Conservation (phyloP, 805 yeast species). For the Diddensiella transvaalensis region DNA sequence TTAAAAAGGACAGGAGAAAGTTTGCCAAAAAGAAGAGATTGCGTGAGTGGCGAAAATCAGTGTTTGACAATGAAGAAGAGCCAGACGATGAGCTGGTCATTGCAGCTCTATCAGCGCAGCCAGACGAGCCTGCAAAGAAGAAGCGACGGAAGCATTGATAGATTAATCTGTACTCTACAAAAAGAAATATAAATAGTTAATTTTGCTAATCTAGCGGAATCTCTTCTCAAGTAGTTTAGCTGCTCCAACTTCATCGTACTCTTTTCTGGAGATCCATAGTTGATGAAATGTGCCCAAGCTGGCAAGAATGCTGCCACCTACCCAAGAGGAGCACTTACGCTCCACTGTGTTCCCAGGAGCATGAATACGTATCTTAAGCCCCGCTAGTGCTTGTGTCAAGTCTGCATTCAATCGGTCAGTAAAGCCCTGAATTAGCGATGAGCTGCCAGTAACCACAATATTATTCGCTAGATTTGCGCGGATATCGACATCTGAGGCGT, state of each 20-base stretch:
- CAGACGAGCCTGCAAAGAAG: constrained; percentile 10
- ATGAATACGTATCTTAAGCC: constrained; percentile 77
- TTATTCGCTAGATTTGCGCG: constrained; percentile 86
- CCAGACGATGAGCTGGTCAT: constrained; percentile 29
- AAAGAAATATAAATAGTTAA: constrained; percentile 3
- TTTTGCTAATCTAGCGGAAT: constrained; percentile 51
- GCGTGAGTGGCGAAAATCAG: constrained; percentile 85
- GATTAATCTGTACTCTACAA: neutral
- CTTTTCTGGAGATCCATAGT: constrained; percentile 88
- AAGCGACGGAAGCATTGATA: constrained; percentile 5
- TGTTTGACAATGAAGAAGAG: constrained; percentile 58
- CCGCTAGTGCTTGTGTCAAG: constrained; percentile 67
- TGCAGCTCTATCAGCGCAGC: constrained; percentile 8
- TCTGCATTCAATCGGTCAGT: constrained; percentile 74
- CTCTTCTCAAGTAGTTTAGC: constrained; percentile 76
- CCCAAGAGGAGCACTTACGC: constrained; percentile 79
- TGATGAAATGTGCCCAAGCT: constrained; percentile 93
- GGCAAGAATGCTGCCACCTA: constrained; percentile 86
- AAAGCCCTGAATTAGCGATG: constrained; percentile 75
- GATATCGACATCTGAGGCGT: constrained; percentile 72
- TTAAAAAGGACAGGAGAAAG: constrained; percentile 76
- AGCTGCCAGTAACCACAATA: constrained; percentile 81
- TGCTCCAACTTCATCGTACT: constrained; percentile 83
- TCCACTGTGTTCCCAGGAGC: constrained; percentile 71
- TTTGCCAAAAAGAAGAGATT: constrained; percentile 77